Evolutionary conservation across 2,329 filamentous ascomycete species (phyloP).

Genomic region (Trichoderma citrinoviride): DNA sequence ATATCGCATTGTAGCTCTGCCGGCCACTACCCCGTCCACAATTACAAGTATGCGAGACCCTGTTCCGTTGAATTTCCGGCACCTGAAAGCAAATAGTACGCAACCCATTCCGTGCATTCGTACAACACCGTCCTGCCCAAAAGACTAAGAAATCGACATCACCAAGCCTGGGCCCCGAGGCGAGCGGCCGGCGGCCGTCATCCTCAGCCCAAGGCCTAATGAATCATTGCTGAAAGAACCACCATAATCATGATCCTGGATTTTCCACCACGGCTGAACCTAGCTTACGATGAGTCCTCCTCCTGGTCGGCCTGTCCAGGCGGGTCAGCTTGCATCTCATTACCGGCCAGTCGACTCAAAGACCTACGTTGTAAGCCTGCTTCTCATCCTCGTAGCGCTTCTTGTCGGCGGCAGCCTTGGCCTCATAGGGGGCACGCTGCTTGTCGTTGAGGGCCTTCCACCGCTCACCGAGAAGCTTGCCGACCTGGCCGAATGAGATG

Average conservation of each 20-base stretch:
- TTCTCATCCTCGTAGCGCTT: slow-evolving; percentile 99
- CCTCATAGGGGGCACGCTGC: slow-evolving; percentile 90
- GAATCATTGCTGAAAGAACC: slow-evolving; percentile 17
- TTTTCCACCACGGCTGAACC: not conserved
- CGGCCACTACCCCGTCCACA: slow-evolving; percentile 34
- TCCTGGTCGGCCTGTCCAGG: slow-evolving; percentile 25
- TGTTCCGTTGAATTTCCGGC: slow-evolving; percentile 36
- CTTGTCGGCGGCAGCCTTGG: slow-evolving; percentile 96
- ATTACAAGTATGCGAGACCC: slow-evolving; percentile 35
- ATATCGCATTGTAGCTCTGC: slow-evolving; percentile 27
- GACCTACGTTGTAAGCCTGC: slow-evolving; percentile 80
- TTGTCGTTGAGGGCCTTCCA: slow-evolving; percentile 97
- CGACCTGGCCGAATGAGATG: slow-evolving; percentile 97
- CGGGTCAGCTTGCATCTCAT: slow-evolving; percentile 15
- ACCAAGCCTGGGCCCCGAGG: slow-evolving; percentile 21
- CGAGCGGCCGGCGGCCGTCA: slow-evolving; percentile 5
- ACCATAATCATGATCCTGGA: slow-evolving; percentile 10
- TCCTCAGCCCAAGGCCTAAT: slow-evolving; percentile 6
- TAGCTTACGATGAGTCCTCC: slow-evolving; percentile 28
- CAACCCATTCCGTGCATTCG: slow-evolving; percentile 41
- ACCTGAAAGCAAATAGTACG: slow-evolving; percentile 39
- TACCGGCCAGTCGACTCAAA: not conserved
- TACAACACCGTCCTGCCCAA: slow-evolving; percentile 44
- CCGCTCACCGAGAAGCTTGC: slow-evolving; percentile 95
- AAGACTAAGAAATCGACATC: slow-evolving; percentile 35